Evolutionary conservation across 257 asterid genomes (phyloP).

Genomic region (Ligustrum vulgare): DNA sequence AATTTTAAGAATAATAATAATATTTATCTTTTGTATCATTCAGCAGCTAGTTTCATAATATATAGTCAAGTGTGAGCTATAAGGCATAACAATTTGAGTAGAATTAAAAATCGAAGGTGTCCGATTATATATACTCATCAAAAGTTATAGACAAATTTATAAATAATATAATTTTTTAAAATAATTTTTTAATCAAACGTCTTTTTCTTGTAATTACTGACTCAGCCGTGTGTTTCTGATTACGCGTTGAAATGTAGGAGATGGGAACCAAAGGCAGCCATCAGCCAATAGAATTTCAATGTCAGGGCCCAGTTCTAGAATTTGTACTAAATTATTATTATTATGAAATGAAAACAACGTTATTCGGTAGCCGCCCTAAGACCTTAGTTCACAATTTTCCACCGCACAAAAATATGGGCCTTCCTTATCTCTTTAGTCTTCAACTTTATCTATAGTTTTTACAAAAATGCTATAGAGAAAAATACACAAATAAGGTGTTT

Average conservation of each 20-base stretch:
- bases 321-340: background rate
- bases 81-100: no score
- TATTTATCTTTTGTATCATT: no score
- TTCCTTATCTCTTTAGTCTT: constrained; percentile 2
- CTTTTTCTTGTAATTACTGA: background rate
- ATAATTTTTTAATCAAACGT: no score
- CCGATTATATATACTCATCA: no score
- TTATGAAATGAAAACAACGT: background rate
- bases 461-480: no score
- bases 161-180: no score
- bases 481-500: no score
- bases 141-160: no score
- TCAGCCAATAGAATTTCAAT: background rate
- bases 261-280: background rate
- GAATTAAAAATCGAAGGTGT: no score
- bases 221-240: constrained; percentile 7
- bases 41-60: no score
- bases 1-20: no score
- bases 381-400: constrained; percentile 16
- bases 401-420: constrained; percentile 1
- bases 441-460: background rate
- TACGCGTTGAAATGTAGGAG: background rate
- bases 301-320: background rate
- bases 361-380: constrained; percentile 25
- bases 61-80: no score